Base-by-base conservation (phyloP, 306 rosid genomes). In the Fragaria vesca region DNA sequence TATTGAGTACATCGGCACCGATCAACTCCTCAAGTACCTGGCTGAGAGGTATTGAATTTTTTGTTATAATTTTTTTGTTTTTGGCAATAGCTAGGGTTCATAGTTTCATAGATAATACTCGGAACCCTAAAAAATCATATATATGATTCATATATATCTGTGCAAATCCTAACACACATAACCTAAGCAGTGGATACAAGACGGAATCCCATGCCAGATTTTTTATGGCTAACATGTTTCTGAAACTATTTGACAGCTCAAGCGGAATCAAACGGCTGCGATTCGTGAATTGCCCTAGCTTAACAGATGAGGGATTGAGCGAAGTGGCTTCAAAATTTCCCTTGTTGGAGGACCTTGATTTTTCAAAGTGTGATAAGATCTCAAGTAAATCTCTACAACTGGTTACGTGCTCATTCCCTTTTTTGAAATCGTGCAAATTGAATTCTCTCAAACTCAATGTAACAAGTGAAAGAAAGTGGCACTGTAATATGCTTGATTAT, bases 1-100 rank as follows among this genome's bases (percentile, higher is more conserved):
- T 47, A 26, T 88, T 63, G 87, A 86, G 79, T 10, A 82, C 75
- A 76, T 86, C 67, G 81, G 79, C 20, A 80, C 79, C 52, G 81
- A 88, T 26, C 79, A 78, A 47, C 84, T 88, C 43, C 90, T 90
- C 34, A 71, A 11, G 11, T 75, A 86, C 43, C 81, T 88, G 42
- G 66, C 85, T 45, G 43, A 82, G 12, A 80, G 86, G 96, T 90
- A 69, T 2, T n/a, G 48, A 43, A 24, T 17, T 50, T 26, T 24
- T 28, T 26, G 6, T 58, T 7, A 0, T 21, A 8, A 2, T 6
- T 54, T 3, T n/a, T n/a, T 55, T 1, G 11, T 1, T 51, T 52
- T 52, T 18, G 21, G 9, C 8, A 21, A 55, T n/a, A 8, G 13
- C 62, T 55, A 55, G 62, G 62, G 62, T n/a, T 55, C 30, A 57